Percentiles rank a stretch among this genome's conserved stretches.
These are phyloP conservation scores for Sphaerobolus stellatus DNA, from an alignment of 1,284 basidiomycete species.

Conservation along the genomic window DNA sequence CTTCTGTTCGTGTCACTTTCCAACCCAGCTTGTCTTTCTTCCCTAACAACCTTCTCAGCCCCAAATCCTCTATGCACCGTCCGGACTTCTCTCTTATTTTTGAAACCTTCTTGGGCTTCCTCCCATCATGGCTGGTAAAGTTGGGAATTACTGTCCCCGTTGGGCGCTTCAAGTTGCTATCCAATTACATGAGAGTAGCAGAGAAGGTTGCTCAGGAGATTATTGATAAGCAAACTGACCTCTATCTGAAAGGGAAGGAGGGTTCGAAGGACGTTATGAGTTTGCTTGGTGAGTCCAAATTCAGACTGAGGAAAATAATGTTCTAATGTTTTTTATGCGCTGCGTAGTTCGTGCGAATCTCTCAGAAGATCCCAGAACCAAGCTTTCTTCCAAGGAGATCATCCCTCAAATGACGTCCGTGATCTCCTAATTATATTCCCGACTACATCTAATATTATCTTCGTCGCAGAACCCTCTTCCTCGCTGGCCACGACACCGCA, in stretches of 20 bases:
- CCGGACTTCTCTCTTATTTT: constrained; percentile 19
- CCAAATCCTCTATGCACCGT: constrained; percentile 21
- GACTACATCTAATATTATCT: no score
- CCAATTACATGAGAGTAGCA: constrained; percentile 23
- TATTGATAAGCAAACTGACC: constrained; percentile 39
- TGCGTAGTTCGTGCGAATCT: no score
- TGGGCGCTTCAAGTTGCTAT: not conserved
- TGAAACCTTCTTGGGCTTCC: not conserved
- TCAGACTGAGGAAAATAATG: no score
- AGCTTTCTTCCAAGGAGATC: no score
- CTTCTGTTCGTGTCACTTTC: not conserved
- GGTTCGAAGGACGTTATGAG: constrained; percentile 41
- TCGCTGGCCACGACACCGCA: constrained; percentile 56
- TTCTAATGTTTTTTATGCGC: no score
- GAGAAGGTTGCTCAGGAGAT: constrained; percentile 42
- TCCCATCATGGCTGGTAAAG: not conserved
- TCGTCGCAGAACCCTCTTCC: constrained; percentile 52
- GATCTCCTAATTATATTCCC: no score
- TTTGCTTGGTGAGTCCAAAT: constrained; percentile 37
- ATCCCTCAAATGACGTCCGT: no score
- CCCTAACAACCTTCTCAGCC: constrained; percentile 16
- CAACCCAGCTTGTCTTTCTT: constrained; percentile 17
- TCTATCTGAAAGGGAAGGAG: constrained; percentile 27
- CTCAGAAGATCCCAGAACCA: no score
- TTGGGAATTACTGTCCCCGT: not conserved